phyloP scores from a whole-genome alignment of 2,329 filamentous ascomycete genomes.

The Botrytis galanthina region DNA sequence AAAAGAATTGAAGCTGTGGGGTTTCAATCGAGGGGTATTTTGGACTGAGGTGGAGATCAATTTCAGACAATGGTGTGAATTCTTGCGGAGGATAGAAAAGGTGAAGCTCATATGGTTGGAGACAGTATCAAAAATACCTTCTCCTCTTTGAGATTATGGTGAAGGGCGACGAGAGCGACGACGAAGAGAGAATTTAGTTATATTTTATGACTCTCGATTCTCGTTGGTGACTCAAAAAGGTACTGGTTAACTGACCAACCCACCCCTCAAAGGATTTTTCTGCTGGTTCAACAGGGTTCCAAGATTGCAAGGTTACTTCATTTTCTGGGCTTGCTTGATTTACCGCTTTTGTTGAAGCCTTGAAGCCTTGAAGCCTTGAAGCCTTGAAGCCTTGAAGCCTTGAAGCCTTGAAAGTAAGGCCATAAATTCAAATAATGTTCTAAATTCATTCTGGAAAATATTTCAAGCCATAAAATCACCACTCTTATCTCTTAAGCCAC shows the following conservation, averaged over 20 bases:
- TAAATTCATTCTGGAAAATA: neutral
- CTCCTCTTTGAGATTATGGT: neutral
- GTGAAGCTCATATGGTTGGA: constrained; percentile 4
- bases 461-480: neutral
- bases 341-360: neutral
- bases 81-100: neutral
- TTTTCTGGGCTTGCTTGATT: neutral
- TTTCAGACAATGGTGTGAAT: constrained; percentile 1
- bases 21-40: constrained; percentile 20
- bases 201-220: neutral
- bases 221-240: constrained; percentile 4
- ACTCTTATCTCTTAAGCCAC: neutral
- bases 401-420: neutral
- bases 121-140: neutral
- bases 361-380: too few species aligned
- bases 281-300: neutral
- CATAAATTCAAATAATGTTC: neutral
- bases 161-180: neutral
- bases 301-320: neutral
- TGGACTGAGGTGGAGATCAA: constrained; percentile 16
- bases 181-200: neutral
- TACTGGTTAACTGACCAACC: neutral
- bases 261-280: constrained; percentile 5
- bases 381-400: too few species aligned
- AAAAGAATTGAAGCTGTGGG: constrained; percentile 21